A percentile compares a stretch with the other conserved stretches of the same genome.
phyloP scores from a whole-genome alignment of 75 land plant genomes.

The Cryptomeria japonica region DNA sequence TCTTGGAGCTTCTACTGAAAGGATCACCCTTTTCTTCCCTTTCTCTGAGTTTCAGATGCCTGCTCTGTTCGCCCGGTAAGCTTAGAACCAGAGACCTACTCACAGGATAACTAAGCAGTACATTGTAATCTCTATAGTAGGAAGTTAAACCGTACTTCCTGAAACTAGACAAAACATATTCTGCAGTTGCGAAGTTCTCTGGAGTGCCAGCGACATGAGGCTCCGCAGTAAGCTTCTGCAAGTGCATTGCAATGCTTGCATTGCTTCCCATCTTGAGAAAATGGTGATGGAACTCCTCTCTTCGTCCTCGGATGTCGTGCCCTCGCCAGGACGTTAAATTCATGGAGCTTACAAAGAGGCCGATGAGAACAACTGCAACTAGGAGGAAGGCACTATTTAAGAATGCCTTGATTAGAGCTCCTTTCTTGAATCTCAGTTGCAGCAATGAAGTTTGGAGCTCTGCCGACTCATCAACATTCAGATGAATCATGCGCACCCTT shows the following conservation, averaged over 20 bases:
- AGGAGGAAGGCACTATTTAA: not conserved
- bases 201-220: slow-evolving; percentile 71
- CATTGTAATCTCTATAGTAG: slow-evolving; percentile 34
- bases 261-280: slow-evolving; percentile 11
- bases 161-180: slow-evolving; percentile 41
- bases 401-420: not conserved
- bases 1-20: slow-evolving; percentile 30
- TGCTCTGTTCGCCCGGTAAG: not conserved
- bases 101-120: slow-evolving; percentile 62
- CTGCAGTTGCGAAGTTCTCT: slow-evolving; percentile 54
- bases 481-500: not conserved
- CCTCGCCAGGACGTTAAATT: not conserved
- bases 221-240: slow-evolving; percentile 47
- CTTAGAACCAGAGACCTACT: slow-evolving; percentile 41
- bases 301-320: not conserved
- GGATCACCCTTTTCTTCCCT: slow-evolving; percentile 46
- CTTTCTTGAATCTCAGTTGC: not conserved
- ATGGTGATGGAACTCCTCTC: not conserved
- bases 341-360: not conserved
- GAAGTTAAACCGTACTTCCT: slow-evolving; percentile 30
- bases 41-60: slow-evolving; percentile 28
- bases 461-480: not conserved
- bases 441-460: not conserved
- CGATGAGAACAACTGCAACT: not conserved
- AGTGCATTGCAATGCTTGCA: slow-evolving; percentile 34